A percentile compares a stretch with the other conserved stretches of the same genome.
Conservation (phyloP, 176 grass and related monocot species). For the Chloris gayana region DNA sequence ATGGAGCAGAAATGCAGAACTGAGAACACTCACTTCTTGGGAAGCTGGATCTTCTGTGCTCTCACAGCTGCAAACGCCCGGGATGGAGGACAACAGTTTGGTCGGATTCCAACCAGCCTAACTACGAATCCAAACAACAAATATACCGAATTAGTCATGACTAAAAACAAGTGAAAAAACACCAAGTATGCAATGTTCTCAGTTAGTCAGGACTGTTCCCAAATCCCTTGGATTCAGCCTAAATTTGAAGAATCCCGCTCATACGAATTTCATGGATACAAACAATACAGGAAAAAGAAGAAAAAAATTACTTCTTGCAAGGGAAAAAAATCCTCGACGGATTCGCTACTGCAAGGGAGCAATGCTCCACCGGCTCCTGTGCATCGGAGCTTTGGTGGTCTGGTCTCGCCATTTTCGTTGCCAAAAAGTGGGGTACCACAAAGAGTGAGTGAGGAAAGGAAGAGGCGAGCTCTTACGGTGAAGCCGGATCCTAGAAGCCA, state of each 20-base stretch:
- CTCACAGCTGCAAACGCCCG: slow-evolving; percentile 46
- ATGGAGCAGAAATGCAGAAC: background rate
- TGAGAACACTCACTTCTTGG: slow-evolving; percentile 67
- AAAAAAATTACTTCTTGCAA: background rate
- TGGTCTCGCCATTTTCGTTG: background rate
- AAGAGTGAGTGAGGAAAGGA: background rate
- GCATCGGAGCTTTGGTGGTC: background rate
- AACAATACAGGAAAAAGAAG: background rate
- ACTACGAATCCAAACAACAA: slow-evolving; percentile 37
- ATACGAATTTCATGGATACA: background rate
- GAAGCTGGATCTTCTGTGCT: slow-evolving; percentile 61
- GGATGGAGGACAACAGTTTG: slow-evolving; percentile 30
- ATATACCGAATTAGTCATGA: background rate
- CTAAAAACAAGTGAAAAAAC: background rate
- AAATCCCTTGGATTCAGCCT: background rate
- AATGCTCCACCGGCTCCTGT: background rate
- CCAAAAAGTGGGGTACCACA: background rate
- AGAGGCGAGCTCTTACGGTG: slow-evolving; percentile 8
- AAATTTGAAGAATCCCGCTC: background rate
- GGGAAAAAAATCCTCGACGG: background rate
- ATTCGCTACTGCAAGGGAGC: background rate
- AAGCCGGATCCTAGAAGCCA: slow-evolving; percentile 34
- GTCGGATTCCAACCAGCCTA: slow-evolving; percentile 36
- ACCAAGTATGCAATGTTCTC: background rate
- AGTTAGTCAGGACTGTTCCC: background rate